Evolutionary conservation across 139 green algal genomes (phyloP).

Genomic region (Tetradesmus lagerheimii): DNA sequence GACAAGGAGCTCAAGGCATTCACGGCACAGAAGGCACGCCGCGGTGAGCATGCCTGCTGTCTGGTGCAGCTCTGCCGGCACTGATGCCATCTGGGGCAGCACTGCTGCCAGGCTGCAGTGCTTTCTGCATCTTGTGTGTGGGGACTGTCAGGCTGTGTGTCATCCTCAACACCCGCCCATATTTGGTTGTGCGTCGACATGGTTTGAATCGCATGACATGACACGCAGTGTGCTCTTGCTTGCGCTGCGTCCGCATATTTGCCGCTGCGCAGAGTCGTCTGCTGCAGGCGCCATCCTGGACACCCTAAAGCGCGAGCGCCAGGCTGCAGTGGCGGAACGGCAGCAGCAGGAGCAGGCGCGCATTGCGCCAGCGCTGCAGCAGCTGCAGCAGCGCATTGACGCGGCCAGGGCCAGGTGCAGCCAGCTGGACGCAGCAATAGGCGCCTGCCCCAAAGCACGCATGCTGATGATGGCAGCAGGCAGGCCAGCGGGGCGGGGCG

Average conservation of each 20-base stretch:
- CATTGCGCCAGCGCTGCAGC: neutral
- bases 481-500: neutral
- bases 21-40: no score
- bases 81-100: no score
- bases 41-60: no score
- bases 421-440: neutral
- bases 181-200: no score
- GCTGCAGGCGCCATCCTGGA: no score
- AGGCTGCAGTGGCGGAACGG: neutral
- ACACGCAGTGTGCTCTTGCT: no score
- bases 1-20: no score
- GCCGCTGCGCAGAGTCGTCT: neutral
- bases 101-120: no score
- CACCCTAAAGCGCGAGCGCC: neutral
- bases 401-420: neutral
- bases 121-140: no score
- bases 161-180: no score
- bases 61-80: no score
- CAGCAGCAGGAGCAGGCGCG: neutral
- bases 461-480: neutral
- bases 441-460: neutral
- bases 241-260: neutral
- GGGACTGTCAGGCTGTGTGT: neutral
- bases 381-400: neutral
- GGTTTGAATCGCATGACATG: no score